phyloP scores from a whole-genome alignment of 768 basidiomycete species.

The Mycena sanguinolenta region DNA sequence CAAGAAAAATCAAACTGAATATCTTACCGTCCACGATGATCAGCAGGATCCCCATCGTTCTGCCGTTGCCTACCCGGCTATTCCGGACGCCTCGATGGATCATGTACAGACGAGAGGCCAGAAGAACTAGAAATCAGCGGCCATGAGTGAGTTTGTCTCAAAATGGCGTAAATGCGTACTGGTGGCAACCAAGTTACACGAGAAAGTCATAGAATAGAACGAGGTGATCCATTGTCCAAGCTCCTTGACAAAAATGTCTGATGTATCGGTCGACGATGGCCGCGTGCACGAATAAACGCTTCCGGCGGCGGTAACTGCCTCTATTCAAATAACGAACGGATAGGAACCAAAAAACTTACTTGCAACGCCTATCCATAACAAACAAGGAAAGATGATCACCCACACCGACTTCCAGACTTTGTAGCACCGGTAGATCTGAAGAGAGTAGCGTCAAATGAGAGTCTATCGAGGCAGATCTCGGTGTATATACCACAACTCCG shows the following conservation, averaged over 20 bases:
- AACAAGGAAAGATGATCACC: constrained; percentile 43
- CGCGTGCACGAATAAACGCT: not conserved
- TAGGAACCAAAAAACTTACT: not conserved
- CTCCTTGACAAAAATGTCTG: constrained; percentile 42
- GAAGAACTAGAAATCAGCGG: not conserved
- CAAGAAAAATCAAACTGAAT: too few species aligned
- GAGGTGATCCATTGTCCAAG: constrained; percentile 51
- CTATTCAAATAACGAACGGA: not conserved
- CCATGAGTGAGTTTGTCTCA: not conserved
- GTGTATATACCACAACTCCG: constrained; percentile 17
- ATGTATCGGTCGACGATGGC: not conserved
- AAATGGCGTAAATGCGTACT: constrained; percentile 31
- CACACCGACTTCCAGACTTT: constrained; percentile 47
- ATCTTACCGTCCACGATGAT: constrained; percentile 54
- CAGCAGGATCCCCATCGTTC: constrained; percentile 42
- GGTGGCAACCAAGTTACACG: constrained; percentile 50
- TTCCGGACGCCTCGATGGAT: constrained; percentile 41
- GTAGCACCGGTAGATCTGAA: constrained; percentile 39
- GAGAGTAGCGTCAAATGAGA: not conserved
- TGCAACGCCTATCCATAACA: constrained; percentile 42
- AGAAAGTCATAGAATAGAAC: constrained; percentile 48
- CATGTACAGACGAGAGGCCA: constrained; percentile 21
- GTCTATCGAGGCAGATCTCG: too few species aligned
- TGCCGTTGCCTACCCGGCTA: constrained; percentile 34
- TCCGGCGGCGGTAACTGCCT: constrained; percentile 5